Base-by-base conservation (phyloP, 2,329 filamentous ascomycete species). In the Rutstroemia sydowiana region DNA sequence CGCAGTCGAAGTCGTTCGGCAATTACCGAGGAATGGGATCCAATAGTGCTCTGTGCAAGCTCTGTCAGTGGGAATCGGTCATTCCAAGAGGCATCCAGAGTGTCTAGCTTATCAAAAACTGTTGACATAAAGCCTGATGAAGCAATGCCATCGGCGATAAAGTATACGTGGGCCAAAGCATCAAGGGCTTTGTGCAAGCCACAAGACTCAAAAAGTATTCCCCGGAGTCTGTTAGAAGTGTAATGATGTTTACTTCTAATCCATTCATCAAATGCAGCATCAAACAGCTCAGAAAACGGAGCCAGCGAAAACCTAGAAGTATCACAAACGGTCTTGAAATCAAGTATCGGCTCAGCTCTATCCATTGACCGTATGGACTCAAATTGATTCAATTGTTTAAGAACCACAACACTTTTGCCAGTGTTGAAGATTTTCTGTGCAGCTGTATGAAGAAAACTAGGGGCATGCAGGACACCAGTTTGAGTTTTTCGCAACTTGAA, bases 361-460 rank as follows among this genome's bases (percentile, higher is more conserved):
- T 51, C 65, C 63, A 49, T 62, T 47, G 55, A 65, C 52, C 56
- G 61, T 60, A 63, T 44, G 45, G 68, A 60, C 45, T 72, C 66
- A 54, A 77, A 73, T 51, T 76, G 73, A 37, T 82, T 80, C 10
- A 95, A 73, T 44, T 85, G 79, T 55, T 84, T 84, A n/a, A 96
- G 71, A 41, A 96, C 85, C 1, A 93, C 81, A 51, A 93, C 84
- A 61, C 86, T 95, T 68, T 96, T 96, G 0, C 92, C 92, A 1
- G 88, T 84, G 1, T 84, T 89, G 61, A 95, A 92, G 34, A 96
- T 88, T 56, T 83, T 86, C 21, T 73, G 71, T 0, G 81, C 81
- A 2, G 84, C 79, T 2, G 84, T 76, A 36, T 83, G 79, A 4
- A 96, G 74, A 58, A 95, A 96, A 2, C 71, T 75, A 0, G 92